Conservation (phyloP, 352 stramenopile species). For the Halophytophthora polymorphica region DNA sequence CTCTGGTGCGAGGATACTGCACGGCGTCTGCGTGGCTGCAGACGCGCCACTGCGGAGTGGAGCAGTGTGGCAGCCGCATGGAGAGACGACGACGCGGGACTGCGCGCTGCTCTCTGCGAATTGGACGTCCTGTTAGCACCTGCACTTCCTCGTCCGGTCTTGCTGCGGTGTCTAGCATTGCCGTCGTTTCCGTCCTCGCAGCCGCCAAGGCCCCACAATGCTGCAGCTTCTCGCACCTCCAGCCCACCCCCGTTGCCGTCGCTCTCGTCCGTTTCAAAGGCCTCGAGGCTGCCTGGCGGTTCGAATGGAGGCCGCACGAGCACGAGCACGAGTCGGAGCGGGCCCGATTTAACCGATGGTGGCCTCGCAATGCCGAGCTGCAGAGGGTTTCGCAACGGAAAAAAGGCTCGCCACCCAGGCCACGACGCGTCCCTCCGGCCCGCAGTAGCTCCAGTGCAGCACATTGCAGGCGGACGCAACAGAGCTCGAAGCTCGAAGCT, state of each 20-base stretch:
- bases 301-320: too few species aligned
- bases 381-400: constrained; percentile 45
- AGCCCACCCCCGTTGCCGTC: too few species aligned
- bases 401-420: constrained; percentile 5
- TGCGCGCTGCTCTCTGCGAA: too few species aligned
- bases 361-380: too few species aligned
- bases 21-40: too few species aligned
- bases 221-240: too few species aligned
- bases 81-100: not conserved
- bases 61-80: not conserved
- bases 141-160: too few species aligned
- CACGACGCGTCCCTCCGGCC: constrained; percentile 6
- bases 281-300: constrained; percentile 2
- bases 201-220: too few species aligned
- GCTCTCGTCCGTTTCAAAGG: constrained; percentile 16
- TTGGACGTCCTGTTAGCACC: constrained; percentile 1
- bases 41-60: not conserved
- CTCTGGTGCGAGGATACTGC: too few species aligned
- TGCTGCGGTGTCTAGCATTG: too few species aligned
- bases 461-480: constrained; percentile 16
- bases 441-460: constrained; percentile 4
- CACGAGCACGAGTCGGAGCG: too few species aligned
- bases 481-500: constrained; percentile 11
- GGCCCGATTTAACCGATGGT: constrained; percentile 6
- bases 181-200: too few species aligned